Base-by-base conservation (phyloP, 2,329 filamentous ascomycete species). In the Pseudopithomyces chartarum region DNA sequence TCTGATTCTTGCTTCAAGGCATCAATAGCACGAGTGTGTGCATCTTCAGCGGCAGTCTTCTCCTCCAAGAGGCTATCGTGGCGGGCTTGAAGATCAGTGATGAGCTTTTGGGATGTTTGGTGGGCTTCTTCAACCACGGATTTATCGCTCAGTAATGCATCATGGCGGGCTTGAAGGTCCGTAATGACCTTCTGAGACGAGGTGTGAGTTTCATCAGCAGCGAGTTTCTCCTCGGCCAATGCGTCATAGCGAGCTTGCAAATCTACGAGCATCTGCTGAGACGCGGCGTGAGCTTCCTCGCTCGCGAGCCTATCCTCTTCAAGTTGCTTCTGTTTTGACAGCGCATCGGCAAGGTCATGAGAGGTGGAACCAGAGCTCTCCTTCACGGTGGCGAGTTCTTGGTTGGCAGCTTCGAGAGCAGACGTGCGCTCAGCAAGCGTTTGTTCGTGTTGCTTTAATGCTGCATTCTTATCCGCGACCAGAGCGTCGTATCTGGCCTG, bases 401-500 rank as follows among this genome's bases (percentile, higher is more conserved):
- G 50, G 33, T 62, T 64, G 13, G 64, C 49, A 2, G 60, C 58
- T 2, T 64, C 61, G 1, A 74, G 56, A 38, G 67, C 64, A 5
- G 62, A 45, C 12, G 56, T 50, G 17, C 64, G 62, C 15, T 70
- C 66, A 0, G 55, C 56, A 15, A 71, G 59, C 10, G 45, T 55
- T 33, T 64, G 63, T 23, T 67, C 65, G 33, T 73, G 66, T 13
- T 68, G 55, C 47, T 69, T 65, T 2, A 64, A 45, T 0, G 57
- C 48, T 6, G 54, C 56, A 22, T 67, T 69, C 55, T 73, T 74
- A 43, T 73, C 71, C 6, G 60, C 62, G 3, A 69, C 60, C n/a
- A 74, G 61, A 2, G 59, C 50, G 45, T 74, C 71, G 45, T 69
- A 70, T 23, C 71, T 63, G n/a, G 67, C 56, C 36, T 75, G 71